Base-by-base conservation (phyloP, 2,329 filamentous ascomycete species). In the Pestalotiopsis sp. region DNA sequence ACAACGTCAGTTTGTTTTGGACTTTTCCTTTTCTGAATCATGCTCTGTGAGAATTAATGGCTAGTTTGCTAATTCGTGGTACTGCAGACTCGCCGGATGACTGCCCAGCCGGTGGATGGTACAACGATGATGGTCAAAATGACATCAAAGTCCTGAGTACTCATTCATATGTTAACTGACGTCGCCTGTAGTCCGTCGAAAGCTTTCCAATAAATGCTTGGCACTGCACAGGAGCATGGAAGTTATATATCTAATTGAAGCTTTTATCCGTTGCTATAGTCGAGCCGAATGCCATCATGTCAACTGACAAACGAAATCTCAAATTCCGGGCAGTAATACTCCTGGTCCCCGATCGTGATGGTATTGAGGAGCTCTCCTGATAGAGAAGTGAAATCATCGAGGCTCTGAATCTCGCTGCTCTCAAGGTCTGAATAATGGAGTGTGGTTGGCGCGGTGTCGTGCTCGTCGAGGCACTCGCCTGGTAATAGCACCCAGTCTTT, bases 81-180 rank as follows among this genome's bases (percentile, higher is more conserved):
- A 13, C 17, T 62, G 4, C 36, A 72, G 69, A 72, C 68, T 57
- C 68, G 71, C 1, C 64, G 55, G 25, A 68, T 73, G 59, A 71
- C 70, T 7, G 70, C 69, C 2, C 66, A 72, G 64, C 71, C 72
- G 5, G 65, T 72, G 12, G 71, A 72, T 66, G 71, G 71, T 17
- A 73, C 68, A 59, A 68, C 57, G 55, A 69, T 72, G 69, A 64
- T 60, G 66, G 65, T 70, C 36, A 69, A 66, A 45, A 20, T 68
- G 13, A 4, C 27, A 27, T 31, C 31, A 31, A 31, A 31, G 31
- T 17, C 2, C 3, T 45, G 41, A 17, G 41, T 2, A 45, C 13
- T 45, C 12, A 45, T 17, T 45, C 41, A 45, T 17, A 17, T 17
- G 41, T 45, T 17, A 45, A 45, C 4, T 45, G 13, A 13, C 6